phyloP scores from a whole-genome alignment of 169 alveolate genomes.

The Plasmodium ovale region DNA sequence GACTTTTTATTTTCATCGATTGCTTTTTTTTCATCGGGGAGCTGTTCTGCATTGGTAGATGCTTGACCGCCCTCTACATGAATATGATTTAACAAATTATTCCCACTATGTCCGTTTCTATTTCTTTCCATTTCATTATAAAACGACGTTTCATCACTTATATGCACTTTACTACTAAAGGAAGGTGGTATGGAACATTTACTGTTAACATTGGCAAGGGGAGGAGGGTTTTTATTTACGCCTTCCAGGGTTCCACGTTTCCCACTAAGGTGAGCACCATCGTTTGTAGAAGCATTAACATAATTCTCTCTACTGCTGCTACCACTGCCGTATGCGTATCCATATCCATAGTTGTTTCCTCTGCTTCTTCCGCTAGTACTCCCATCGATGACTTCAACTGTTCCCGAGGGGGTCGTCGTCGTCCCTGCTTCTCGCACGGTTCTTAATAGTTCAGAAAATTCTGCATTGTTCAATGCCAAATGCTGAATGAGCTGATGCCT shows the following conservation, averaged over 20 bases:
- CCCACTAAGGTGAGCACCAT: not conserved
- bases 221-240: not conserved
- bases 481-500: slow-evolving; percentile 22
- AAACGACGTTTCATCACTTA: not conserved
- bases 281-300: not conserved
- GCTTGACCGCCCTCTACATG: not conserved
- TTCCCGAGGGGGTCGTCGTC: too few relatives aligned
- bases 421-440: too few relatives aligned
- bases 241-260: too few relatives aligned
- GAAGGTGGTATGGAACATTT: not conserved
- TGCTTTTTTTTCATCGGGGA: not conserved
- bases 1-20: not conserved
- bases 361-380: not conserved
- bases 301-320: not conserved
- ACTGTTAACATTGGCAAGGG: not conserved
- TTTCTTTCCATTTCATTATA: not conserved
- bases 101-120: not conserved
- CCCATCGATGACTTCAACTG: too few relatives aligned
- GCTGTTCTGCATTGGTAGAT: too few relatives aligned
- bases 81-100: not conserved
- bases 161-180: not conserved
- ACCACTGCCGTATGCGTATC: not conserved
- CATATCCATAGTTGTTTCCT: not conserved
- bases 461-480: slow-evolving; percentile 1
- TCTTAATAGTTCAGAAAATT: too few relatives aligned